Base-by-base conservation (phyloP, 2,329 filamentous ascomycete genomes). In the Penicillium sp. region DNA sequence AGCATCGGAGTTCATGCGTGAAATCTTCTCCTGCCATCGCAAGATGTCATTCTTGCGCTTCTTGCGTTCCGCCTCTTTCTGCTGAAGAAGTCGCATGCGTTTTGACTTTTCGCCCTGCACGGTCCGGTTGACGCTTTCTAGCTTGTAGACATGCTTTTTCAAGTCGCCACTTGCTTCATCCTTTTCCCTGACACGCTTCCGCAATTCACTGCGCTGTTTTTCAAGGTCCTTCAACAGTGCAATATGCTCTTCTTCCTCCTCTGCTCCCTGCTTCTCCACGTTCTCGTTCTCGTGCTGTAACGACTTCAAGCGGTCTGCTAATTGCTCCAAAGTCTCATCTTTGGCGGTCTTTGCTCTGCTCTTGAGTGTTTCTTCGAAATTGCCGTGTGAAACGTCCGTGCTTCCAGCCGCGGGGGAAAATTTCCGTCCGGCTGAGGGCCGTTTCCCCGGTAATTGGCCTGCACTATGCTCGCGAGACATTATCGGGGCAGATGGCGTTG, bases 111-210 rank as follows among this genome's bases (percentile, higher is more conserved):
- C 88, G 62, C 89, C 90, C 70, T 96, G 89, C 1, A 90, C 89
- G 5, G 86, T 83, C 48, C 91, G 86, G 79, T 96, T 96, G 63
- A 90, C 82, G 53, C 91, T 86, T 73, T 96, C 91, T 6, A 93
- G 86, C 45, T 85, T 86, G 52, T 90, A 88, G 53, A 96, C 87
- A 70, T 93, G 88, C 61, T 89, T 89, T 68, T 89, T 91, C 53
- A 97, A 77, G 69, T 92, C 91, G 44, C 90, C 87, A 49, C 91
- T 97, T 50, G 88, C 89, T 68, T 96, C 91, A 63, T 97, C 93
- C 73, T 96, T 96, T 69, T 96, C 91, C 71, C 90, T 94, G 53
- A 94, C 81, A 21, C 87, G 83, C 61, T 88, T 87, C 67, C 84
- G 88, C 72, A 96, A 86, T 50, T 88, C 84, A 64, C 96, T 90